Base-by-base conservation (phyloP, 2,329 filamentous ascomycete species). In the Apiospora saccharicola region DNA sequence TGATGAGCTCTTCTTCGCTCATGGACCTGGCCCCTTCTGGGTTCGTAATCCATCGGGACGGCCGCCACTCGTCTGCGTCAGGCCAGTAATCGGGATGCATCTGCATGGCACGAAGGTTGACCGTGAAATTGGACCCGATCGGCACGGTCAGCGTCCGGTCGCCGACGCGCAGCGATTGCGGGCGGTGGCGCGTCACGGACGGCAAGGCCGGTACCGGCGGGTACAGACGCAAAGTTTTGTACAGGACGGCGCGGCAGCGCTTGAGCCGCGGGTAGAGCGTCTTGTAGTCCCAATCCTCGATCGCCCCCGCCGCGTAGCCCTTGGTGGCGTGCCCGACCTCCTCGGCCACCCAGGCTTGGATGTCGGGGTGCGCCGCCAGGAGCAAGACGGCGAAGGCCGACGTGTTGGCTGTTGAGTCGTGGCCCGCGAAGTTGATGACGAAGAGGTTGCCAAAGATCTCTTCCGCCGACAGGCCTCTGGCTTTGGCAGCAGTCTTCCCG, bases 371-470 rank as follows among this genome's bases (percentile, higher is more conserved):
- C 0, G 82, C 80, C 1, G 86, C 85, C 1, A 89, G 79, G 13
- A 87, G 82, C 6, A 83, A 76, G 0, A 86, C 75, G 0, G 82
- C 78, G 70, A 82, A 87, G 0, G 82, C 81, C 10, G 88, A 76
- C 0, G 83, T 83, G 41, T 86, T 83, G 0, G 86, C 85, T 0
- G 85, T 86, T 0, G 86, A 87, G 72, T 89, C 86, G 72, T 88
- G 86, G 0, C 87, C 87, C 0, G 87, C 86, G 69, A 88, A 80
- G 69, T 85, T 86, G 73, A 87, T 82, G 0, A 85, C 78, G 69
- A 86, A 86, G 69, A 87, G 78, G 57, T 88, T 87, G 14, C 86
- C 85, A 51, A 85, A 84, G 10, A 89, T 84, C 71, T 89, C 86
- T 0, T 74, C 72, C 67, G 83, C 82, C 0, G 77, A 84, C 47